Evolutionary conservation across 768 basidiomycete genomes (phyloP).

Genomic region (Sarcomyxa edulis): DNA sequence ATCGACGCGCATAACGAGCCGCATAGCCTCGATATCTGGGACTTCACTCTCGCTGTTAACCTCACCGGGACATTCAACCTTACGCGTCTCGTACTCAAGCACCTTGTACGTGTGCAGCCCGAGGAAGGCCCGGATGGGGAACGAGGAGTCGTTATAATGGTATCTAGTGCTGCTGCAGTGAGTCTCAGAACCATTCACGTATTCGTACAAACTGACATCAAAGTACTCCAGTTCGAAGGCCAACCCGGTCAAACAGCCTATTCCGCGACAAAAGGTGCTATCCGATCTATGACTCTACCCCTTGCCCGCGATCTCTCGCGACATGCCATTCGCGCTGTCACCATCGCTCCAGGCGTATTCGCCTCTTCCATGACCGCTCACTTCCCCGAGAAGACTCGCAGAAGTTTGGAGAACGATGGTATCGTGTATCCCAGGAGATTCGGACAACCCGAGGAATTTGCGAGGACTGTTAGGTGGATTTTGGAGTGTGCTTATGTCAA

Average conservation of each 20-base stretch:
- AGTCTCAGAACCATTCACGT: slow-evolving; percentile 11
- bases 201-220: neutral
- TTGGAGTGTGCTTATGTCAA: slow-evolving; percentile 51
- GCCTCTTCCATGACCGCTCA: slow-evolving; percentile 36
- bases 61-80: slow-evolving; percentile 57
- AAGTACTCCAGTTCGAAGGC: slow-evolving; percentile 39
- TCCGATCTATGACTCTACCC: slow-evolving; percentile 53
- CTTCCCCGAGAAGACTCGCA: slow-evolving; percentile 29
- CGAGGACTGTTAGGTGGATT: slow-evolving; percentile 43
- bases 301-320: slow-evolving; percentile 55
- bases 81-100: slow-evolving; percentile 45
- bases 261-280: slow-evolving; percentile 49
- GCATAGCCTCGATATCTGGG: slow-evolving; percentile 47
- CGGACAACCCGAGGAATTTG: slow-evolving; percentile 45
- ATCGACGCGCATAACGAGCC: slow-evolving; percentile 40
- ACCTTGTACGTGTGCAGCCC: slow-evolving; percentile 40
- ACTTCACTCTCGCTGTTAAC: slow-evolving; percentile 48
- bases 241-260: slow-evolving; percentile 57
- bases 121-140: slow-evolving; percentile 47
- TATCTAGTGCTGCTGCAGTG: slow-evolving; percentile 51
- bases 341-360: slow-evolving; percentile 54
- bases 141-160: slow-evolving; percentile 52
- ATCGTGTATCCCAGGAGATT: slow-evolving; percentile 41
- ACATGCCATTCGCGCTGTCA: slow-evolving; percentile 48
- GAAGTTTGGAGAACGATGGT: slow-evolving; percentile 32